A percentile compares a stretch with the other conserved stretches of the same genome.
Evolutionary conservation across 805 yeast genomes (phyloP).

Genomic region (Saturnispora zaruensis): DNA sequence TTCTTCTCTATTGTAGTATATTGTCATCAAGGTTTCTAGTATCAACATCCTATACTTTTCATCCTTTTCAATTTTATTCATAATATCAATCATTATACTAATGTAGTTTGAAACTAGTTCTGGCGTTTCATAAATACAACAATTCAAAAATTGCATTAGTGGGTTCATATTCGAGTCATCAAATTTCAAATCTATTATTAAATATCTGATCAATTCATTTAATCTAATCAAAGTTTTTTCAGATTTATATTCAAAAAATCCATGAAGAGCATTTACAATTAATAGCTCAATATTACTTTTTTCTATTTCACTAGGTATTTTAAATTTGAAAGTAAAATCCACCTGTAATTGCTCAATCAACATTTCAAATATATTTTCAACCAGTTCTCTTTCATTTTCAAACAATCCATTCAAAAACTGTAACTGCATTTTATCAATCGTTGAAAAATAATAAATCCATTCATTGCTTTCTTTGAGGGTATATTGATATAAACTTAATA

Average conservation of each 20-base stretch:
- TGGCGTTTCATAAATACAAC: constrained; percentile 78
- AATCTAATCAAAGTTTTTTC: constrained; percentile 48
- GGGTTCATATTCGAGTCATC: constrained; percentile 78
- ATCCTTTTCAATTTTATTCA: not conserved
- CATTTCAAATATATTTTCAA: constrained; percentile 31
- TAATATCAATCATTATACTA: constrained; percentile 2
- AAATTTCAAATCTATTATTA: constrained; percentile 53
- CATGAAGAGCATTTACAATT: constrained; percentile 50
- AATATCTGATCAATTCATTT: constrained; percentile 53
- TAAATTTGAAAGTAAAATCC: constrained; percentile 37
- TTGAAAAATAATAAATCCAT: constrained; percentile 66
- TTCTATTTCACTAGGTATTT: constrained; percentile 32
- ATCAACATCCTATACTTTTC: constrained; percentile 4
- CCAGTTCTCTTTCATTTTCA: constrained; percentile 30
- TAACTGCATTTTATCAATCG: constrained; percentile 61
- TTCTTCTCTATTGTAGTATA: constrained; percentile 3
- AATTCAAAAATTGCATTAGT: constrained; percentile 63
- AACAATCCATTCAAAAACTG: constrained; percentile 60
- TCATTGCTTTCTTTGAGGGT: constrained; percentile 45
- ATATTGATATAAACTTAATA: constrained; percentile 42
- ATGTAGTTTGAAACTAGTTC: constrained; percentile 59
- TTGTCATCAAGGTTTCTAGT: constrained; percentile 5
- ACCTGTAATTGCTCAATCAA: constrained; percentile 53
- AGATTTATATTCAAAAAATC: constrained; percentile 52
- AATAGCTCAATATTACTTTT: constrained; percentile 62